A percentile compares a stretch with the other conserved stretches of the same genome.
These are phyloP conservation scores for Cyclostephanos tholiformis DNA, from an alignment of 108 stramenopile species.

Conservation along the genomic window DNA sequence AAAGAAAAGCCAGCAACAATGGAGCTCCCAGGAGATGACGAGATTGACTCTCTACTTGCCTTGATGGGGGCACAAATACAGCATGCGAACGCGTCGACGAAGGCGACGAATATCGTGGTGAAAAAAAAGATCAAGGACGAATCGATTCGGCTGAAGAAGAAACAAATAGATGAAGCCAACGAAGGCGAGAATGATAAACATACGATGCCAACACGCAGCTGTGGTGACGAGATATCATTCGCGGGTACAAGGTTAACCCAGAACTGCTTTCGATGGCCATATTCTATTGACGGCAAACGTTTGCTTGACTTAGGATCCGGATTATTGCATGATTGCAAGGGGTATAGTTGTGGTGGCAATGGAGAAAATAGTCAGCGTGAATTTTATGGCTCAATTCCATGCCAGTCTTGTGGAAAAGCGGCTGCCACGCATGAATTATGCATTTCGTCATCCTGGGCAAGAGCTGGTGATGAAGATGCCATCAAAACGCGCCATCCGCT, in stretches of 20 bases:
- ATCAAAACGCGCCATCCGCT: neutral
- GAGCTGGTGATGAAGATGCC: neutral
- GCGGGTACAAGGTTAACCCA: slow-evolving; percentile 35
- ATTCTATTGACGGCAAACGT: slow-evolving; percentile 5
- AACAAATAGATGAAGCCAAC: neutral
- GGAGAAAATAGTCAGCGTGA: neutral
- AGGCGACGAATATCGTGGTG: neutral
- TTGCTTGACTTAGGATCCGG: slow-evolving; percentile 28
- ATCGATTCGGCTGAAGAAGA: neutral
- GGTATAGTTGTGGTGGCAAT: slow-evolving; percentile 14
- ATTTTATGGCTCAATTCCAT: slow-evolving; percentile 24
- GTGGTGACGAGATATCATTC: slow-evolving; percentile 15
- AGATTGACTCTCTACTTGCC: slow-evolving; percentile 30
- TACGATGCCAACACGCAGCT: neutral
- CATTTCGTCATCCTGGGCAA: slow-evolving; percentile 15
- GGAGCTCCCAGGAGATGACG: slow-evolving; percentile 38
- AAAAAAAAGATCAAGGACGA: slow-evolving; percentile 8
- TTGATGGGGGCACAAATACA: slow-evolving; percentile 21
- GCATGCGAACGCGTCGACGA: neutral
- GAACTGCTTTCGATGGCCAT: slow-evolving; percentile 38
- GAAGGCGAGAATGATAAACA: neutral
- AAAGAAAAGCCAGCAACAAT: too few relatives aligned
- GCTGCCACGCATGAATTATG: slow-evolving; percentile 34
- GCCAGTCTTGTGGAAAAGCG: slow-evolving; percentile 30
- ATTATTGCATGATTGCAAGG: slow-evolving; percentile 32